phyloP scores from a whole-genome alignment of 2,329 filamentous ascomycete genomes.

The Elsinoe australis region DNA sequence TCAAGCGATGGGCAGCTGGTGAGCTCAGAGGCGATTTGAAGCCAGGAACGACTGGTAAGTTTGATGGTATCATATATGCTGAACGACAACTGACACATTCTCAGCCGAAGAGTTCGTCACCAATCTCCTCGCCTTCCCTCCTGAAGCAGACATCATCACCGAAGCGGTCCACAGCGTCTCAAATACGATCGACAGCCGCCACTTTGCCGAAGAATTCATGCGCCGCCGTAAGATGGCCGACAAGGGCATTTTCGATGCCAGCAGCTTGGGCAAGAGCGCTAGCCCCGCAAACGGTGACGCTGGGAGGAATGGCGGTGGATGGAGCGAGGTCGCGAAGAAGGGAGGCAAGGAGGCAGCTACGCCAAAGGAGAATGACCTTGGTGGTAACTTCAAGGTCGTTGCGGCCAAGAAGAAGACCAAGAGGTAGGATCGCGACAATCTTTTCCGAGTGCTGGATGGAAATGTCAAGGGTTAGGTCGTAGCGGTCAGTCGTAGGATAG shows the following conservation, averaged over 20 bases:
- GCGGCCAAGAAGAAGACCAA: slow-evolving; percentile 80
- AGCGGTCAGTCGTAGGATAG: too few relatives aligned
- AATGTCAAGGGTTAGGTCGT: not conserved
- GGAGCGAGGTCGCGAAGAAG: slow-evolving; percentile 98
- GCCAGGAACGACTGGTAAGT: slow-evolving; percentile 58
- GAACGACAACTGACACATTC: slow-evolving; percentile 1
- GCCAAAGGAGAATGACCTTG: slow-evolving; percentile 36
- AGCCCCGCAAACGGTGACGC: slow-evolving; percentile 45
- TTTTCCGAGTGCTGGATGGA: not conserved
- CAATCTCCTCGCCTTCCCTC: slow-evolving; percentile 65
- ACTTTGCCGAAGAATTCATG: slow-evolving; percentile 91
- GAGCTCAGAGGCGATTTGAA: slow-evolving; percentile 69
- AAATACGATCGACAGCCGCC: slow-evolving; percentile 81
- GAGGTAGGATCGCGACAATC: slow-evolving; percentile 22
- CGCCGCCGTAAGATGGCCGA: slow-evolving; percentile 89
- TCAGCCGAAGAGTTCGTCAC: slow-evolving; percentile 74
- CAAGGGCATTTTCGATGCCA: slow-evolving; percentile 74
- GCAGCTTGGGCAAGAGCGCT: slow-evolving; percentile 41
- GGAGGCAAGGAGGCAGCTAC: slow-evolving; percentile 39
- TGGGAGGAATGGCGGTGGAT: slow-evolving; percentile 54
- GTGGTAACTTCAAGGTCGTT: slow-evolving; percentile 78
- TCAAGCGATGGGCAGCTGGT: slow-evolving; percentile 82
- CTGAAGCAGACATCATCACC: slow-evolving; percentile 72
- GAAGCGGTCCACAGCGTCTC: slow-evolving; percentile 84
- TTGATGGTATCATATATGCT: not conserved